phyloP scores from a whole-genome alignment of 2,329 filamentous ascomycete species.

The Clarireedia paspali region DNA sequence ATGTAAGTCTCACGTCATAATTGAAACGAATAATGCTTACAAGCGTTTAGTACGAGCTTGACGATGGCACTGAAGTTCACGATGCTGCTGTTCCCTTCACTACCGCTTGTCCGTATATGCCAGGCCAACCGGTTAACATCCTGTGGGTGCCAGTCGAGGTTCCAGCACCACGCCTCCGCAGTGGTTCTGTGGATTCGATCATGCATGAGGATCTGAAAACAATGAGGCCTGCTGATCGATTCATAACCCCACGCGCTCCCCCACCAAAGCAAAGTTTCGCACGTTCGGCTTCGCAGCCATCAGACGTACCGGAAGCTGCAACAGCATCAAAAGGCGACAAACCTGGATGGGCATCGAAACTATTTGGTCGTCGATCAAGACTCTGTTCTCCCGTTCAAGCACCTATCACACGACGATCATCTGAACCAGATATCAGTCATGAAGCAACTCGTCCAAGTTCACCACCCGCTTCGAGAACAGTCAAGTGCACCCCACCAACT shows the following conservation, averaged over 20 bases:
- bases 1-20: constrained; percentile 50
- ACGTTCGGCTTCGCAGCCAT: constrained; percentile 17
- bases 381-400: constrained; percentile 30
- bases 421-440: background rate
- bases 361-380: constrained; percentile 4
- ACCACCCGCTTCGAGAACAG: background rate
- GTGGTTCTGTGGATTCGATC: constrained; percentile 57
- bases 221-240: constrained; percentile 73
- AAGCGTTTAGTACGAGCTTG: constrained; percentile 64
- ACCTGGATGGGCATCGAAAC: constrained; percentile 8
- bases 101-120: constrained; percentile 74
- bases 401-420: background rate
- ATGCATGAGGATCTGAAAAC: constrained; percentile 56
- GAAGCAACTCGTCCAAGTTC: constrained; percentile 10
- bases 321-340: constrained; percentile 9
- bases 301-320: background rate
- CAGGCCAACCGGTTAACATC: constrained; percentile 81
- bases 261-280: constrained; percentile 40
- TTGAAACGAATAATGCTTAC: constrained; percentile 21
- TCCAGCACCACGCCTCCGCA: constrained; percentile 49
- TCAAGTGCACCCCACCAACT: background rate
- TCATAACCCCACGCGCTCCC: constrained; percentile 57
- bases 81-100: constrained; percentile 68
- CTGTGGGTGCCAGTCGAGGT: constrained; percentile 70
- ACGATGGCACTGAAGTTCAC: constrained; percentile 69